Evolutionary conservation across 495 filamentous ascomycete genomes (phyloP).

Genomic region (Cercophora newfieldiana): DNA sequence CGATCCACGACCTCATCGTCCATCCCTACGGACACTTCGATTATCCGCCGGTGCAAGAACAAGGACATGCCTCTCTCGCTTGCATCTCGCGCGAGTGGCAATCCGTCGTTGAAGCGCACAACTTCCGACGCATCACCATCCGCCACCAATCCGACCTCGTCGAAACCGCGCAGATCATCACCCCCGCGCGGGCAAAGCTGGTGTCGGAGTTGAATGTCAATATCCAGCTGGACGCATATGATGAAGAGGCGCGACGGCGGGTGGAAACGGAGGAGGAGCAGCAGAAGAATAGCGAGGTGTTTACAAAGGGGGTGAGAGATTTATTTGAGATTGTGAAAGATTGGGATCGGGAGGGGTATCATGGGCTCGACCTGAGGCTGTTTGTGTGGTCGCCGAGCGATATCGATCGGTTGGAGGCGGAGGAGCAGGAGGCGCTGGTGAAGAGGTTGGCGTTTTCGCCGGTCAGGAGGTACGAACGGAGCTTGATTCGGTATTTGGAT

Average conservation of each 20-base stretch:
- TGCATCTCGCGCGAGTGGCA: too few species aligned
- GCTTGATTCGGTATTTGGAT: neutral
- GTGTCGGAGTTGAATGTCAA: too few species aligned
- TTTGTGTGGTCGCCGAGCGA: conserved; percentile 1
- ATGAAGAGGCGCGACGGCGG: neutral
- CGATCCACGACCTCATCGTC: too few species aligned
- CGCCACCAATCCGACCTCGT: too few species aligned
- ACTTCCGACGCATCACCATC: too few species aligned
- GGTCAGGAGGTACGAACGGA: neutral
- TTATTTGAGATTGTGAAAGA: neutral
- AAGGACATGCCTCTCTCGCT: too few species aligned
- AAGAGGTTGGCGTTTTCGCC: neutral
- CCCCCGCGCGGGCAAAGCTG: too few species aligned
- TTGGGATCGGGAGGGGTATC: neutral
- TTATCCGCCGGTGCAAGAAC: too few species aligned
- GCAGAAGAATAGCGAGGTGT: conserved; percentile 6
- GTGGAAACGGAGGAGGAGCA: conserved; percentile 4
- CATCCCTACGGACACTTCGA: too few species aligned
- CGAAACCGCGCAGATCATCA: too few species aligned
- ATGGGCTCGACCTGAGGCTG: neutral
- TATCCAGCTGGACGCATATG: conserved; percentile 2
- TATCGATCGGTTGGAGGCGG: neutral
- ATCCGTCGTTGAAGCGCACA: too few species aligned
- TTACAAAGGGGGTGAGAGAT: neutral
- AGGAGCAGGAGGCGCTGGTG: neutral